Conservation (phyloP, 345 rosid species). For the Atalantia buxifolia region DNA sequence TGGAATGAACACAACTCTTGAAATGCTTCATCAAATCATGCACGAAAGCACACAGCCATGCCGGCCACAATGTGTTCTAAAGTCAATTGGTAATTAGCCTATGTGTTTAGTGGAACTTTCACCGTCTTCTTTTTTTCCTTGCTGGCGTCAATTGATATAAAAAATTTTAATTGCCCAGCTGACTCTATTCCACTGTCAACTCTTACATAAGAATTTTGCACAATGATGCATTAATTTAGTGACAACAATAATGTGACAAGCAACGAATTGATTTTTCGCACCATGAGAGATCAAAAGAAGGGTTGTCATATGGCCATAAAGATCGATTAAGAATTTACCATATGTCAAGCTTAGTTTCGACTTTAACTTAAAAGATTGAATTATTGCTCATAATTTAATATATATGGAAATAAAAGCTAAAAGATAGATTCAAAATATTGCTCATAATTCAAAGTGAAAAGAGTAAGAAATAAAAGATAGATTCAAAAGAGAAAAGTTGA, state of each 20-base stretch:
- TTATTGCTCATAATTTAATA: too few species aligned
- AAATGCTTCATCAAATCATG: not conserved
- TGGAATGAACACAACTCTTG: not conserved
- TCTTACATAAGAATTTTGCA: not conserved
- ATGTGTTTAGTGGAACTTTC: not conserved
- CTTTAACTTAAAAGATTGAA: not conserved
- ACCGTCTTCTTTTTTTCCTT: not conserved
- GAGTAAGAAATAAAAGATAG: too few species aligned
- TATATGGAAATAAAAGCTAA: too few species aligned
- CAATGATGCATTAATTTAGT: not conserved
- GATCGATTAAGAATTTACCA: not conserved
- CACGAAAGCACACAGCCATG: not conserved
- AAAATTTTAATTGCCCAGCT: not conserved
- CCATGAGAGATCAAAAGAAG: not conserved
- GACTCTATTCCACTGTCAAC: not conserved
- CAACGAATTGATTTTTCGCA: not conserved
- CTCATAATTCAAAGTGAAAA: too few species aligned
- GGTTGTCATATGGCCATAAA: not conserved
- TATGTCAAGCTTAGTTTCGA: not conserved
- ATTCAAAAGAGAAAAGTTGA: too few species aligned
- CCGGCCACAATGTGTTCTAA: conserved; percentile 4
- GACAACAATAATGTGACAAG: not conserved
- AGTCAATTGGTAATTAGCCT: not conserved
- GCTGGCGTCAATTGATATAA: not conserved
- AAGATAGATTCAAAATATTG: too few species aligned